Evolutionary conservation across 257 asterid species (phyloP), one percentile per base, ranked within the genome.

Genomic region (Osmanthus fragrans): DNA sequence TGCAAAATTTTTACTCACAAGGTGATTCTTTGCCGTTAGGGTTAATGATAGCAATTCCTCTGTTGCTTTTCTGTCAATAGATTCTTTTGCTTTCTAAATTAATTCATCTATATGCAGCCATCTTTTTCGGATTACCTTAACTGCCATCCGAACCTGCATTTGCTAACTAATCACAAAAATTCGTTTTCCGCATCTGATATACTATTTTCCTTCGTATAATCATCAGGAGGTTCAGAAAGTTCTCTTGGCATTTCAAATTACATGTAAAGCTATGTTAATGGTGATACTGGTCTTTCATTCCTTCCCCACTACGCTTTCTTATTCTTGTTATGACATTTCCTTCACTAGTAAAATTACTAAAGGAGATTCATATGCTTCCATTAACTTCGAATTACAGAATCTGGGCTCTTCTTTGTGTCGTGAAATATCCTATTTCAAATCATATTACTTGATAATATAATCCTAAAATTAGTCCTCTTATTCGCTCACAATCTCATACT

Each of bases 1-100:
- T 58, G 86, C 92, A 23, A 94, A 94, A 77, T 86, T 91, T 72
- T 81, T 94, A 77, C 88, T 94, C 68, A 67, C 86, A 12, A 91
- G 99, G 99, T 94, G 79, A 79, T 79, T 77, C 39, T 72, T 54
- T 60, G 40, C 67, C 32, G 76, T 64, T 30, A 36, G 49, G 33
- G 37, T 45, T 33, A 32, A 33, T 49, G 54, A 15, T 15, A n/a
- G 6, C 67, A 71, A 45, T 69, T 69, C 42, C 33, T 76, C 40
- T 76, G 63, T 19, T 70, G 25, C 72, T 45, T 74, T 36, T 54
- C 34, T 64, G 32, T 21, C 13, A 9, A 67, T 13, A 58, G 66
- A 21, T 58, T 13, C 0, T 47, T 47, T 47, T 3, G 56, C 56
- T 47, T 3, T 47, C 56, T 47, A 47, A 39, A 70, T 64, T 64